Conservation (phyloP, 2,329 filamentous ascomycete species). For the Venturia nashicola region DNA sequence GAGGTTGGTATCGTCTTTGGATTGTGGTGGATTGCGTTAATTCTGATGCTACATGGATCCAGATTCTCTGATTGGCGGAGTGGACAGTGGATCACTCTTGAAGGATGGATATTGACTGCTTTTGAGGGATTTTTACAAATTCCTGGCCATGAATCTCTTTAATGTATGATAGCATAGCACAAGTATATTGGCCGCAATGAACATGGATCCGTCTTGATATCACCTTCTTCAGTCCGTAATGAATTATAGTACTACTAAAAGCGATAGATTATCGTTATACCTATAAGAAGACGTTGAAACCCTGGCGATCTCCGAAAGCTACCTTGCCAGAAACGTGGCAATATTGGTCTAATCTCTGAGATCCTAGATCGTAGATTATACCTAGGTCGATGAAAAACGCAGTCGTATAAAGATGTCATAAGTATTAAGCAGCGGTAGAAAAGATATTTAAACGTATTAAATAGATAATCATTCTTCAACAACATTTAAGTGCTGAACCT, state of each 20-base stretch:
- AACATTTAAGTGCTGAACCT: no score
- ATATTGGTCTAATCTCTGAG: background rate
- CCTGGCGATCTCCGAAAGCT: no score
- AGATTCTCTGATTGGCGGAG: background rate
- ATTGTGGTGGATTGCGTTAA: conserved; percentile 41
- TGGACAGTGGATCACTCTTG: background rate
- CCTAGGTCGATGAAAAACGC: background rate
- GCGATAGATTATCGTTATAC: no score
- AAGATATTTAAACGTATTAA: background rate
- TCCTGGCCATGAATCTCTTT: background rate
- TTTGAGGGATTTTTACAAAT: background rate
- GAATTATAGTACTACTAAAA: background rate
- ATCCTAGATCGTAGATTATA: background rate
- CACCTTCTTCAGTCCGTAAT: background rate
- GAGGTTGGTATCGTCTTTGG: conserved; percentile 49
- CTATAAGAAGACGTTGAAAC: no score
- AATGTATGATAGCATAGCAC: background rate
- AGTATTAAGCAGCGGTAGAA: background rate
- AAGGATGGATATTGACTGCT: background rate
- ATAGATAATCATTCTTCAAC: background rate
- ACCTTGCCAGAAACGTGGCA: background rate
- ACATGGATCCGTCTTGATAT: background rate
- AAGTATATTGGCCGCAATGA: background rate
- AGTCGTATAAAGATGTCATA: background rate
- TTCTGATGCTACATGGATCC: conserved; percentile 22